Evolutionary conservation across 352 stramenopile species (phyloP), one percentile per base, ranked within the genome.

Genomic region (Globisporangium polare): DNA sequence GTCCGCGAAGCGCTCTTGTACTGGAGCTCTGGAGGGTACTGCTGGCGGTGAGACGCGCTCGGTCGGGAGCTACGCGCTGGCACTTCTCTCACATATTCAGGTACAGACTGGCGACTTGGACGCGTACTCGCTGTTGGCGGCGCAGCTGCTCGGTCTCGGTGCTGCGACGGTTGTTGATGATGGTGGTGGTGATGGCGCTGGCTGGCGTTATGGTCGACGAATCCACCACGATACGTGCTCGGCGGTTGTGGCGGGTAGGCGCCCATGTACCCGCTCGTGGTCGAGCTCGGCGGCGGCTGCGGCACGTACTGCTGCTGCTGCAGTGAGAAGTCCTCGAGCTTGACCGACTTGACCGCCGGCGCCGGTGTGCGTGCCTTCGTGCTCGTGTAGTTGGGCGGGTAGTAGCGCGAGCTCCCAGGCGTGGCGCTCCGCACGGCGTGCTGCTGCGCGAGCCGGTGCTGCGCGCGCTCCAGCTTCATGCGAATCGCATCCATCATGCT

Each of bases 401-500:
- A 77, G 56, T 82, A 81, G 17, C 65, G 63, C 18, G 68, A 69
- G 42, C 57, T 72, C 41, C 63, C 65, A 27, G 61, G 51, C 17
- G 53, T 64, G 7, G 52, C 58, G 42, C 65, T 72, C 42, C 62
- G 50, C 0, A 62, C 63, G 0, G 68, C 63, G 20, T 69, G 58
- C 5, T 74, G 68, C 31, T 69, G 75, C 10, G 72, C 77, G 41
- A 90, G 72, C 3, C 77, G 75, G 12, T 69, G 75, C 65, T 89
- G 77, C 20, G 81, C 71, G 18, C 71, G 69, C 63, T 90, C 81
- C 22, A 90, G 74, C 65, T 89, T 90, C 37, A 66, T 73, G 46
- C 79, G 81, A 65, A 90, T 90, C 62, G 84, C 67, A 37, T 88
- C 75, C 75, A 90, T 88, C 78, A 86, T 86, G 33, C 65, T 72